phyloP scores from a whole-genome alignment of 495 filamentous ascomycete species.

The Penicillium flavigenum region DNA sequence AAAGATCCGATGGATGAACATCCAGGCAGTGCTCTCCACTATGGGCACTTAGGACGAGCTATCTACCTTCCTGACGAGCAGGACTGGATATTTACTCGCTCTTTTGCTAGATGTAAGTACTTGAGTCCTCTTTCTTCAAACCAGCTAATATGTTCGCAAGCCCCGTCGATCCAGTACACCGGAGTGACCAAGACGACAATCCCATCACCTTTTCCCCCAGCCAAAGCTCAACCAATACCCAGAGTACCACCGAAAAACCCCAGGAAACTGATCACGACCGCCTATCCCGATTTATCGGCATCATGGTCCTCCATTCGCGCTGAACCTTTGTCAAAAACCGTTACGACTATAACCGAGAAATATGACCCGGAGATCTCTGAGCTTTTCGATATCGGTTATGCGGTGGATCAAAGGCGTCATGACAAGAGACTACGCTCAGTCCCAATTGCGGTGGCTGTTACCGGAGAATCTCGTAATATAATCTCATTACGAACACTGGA shows the following conservation, averaged over 20 bases:
- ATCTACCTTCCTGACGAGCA: slow-evolving; percentile 53
- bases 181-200: slow-evolving; percentile 37
- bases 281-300: slow-evolving; percentile 42
- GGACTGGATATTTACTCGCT: slow-evolving; percentile 56
- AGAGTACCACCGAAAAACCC: slow-evolving; percentile 16
- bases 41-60: slow-evolving; percentile 64
- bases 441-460: slow-evolving; percentile 44
- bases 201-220: slow-evolving; percentile 19
- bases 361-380: slow-evolving; percentile 43
- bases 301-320: slow-evolving; percentile 33
- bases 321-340: slow-evolving; percentile 33
- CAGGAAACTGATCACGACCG: slow-evolving; percentile 26
- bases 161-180: slow-evolving; percentile 32
- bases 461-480: slow-evolving; percentile 44
- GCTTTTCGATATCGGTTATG: slow-evolving; percentile 47
- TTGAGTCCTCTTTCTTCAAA: not conserved
- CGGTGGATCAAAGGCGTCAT: slow-evolving; percentile 30
- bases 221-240: slow-evolving; percentile 15
- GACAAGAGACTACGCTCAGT: slow-evolving; percentile 33
- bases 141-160: slow-evolving; percentile 22
- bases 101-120: slow-evolving; percentile 30
- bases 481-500: slow-evolving; percentile 41
- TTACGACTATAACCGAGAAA: slow-evolving; percentile 27
- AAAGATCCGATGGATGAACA: slow-evolving; percentile 63
- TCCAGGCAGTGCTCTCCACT: slow-evolving; percentile 54